Evolutionary conservation across 176 grass and related monocot genomes (phyloP).

Genomic region (Themeda triandra): DNA sequence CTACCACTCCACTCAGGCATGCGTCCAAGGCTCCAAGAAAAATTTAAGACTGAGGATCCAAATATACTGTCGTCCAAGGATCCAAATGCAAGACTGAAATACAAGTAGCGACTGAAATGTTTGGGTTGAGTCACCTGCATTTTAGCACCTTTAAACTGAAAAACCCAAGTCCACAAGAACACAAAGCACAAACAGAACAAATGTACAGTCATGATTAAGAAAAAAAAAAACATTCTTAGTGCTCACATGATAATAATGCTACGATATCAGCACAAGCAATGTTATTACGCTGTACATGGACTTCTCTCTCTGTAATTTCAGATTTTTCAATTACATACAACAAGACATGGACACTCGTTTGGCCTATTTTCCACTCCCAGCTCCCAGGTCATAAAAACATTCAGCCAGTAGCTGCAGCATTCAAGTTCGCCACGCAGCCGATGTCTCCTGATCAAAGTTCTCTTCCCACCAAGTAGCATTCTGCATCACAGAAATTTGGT

Average conservation of each 20-base stretch:
- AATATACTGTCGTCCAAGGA: too few species aligned
- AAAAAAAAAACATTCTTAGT: not conserved
- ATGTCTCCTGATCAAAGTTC: constrained; percentile 71
- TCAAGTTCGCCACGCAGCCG: constrained; percentile 82
- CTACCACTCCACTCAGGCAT: not conserved
- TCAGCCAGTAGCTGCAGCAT: not conserved
- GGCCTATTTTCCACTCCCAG: not conserved
- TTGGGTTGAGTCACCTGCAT: not conserved
- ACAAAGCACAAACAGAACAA: not conserved
- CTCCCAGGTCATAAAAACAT: not conserved
- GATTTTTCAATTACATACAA: not conserved
- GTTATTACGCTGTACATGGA: not conserved
- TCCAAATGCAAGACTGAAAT: not conserved
- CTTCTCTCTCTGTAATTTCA: constrained; percentile 4
- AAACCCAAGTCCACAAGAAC: not conserved
- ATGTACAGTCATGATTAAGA: not conserved
- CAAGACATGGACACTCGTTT: not conserved
- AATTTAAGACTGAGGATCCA: too few species aligned
- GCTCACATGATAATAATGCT: not conserved
- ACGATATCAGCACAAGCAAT: not conserved
- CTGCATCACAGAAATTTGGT: constrained; percentile 39
- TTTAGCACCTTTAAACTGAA: not conserved
- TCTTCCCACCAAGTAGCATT: constrained; percentile 99
- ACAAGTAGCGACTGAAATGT: not conserved
- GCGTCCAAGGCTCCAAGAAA: too few species aligned